A percentile compares a stretch with the other conserved stretches of the same genome.
phyloP scores from a whole-genome alignment of 2,329 filamentous ascomycete genomes.

The Penicillium sp. region DNA sequence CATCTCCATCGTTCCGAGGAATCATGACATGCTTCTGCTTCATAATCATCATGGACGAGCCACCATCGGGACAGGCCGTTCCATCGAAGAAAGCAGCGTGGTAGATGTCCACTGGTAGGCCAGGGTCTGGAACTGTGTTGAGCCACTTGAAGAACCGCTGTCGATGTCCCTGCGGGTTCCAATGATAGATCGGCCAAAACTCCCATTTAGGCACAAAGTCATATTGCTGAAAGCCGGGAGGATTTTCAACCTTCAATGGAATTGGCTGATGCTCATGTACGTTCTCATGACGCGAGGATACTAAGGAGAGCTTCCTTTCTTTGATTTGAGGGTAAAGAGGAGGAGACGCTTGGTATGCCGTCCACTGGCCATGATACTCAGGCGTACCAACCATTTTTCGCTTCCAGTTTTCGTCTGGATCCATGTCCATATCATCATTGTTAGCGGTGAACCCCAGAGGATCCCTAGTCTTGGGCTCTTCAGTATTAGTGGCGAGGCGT shows the following conservation, averaged over 20 bases:
- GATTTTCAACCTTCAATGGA: neutral
- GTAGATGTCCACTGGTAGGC: slow-evolving; percentile 25
- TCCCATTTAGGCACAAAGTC: neutral
- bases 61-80: slow-evolving; percentile 35
- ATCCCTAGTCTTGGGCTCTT: neutral
- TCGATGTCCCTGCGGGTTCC: neutral
- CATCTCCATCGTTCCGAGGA: slow-evolving; percentile 22
- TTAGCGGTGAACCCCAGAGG: neutral
- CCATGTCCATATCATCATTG: neutral
- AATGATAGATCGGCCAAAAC: neutral
- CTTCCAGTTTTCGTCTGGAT: neutral
- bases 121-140: neutral
- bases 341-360: neutral
- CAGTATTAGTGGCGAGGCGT: neutral
- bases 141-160: neutral
- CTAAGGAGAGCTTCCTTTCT: neutral
- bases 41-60: slow-evolving; percentile 27
- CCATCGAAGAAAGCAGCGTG: slow-evolving; percentile 39
- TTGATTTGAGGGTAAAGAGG: neutral
- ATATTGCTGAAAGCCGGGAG: neutral
- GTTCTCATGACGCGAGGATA: neutral
- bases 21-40: slow-evolving; percentile 20
- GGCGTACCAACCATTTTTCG: neutral
- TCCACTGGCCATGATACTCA: neutral
- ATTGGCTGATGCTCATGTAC: neutral